Evolutionary conservation across 495 filamentous ascomycete genomes (phyloP).

Genomic region (Viridothelium virens): DNA sequence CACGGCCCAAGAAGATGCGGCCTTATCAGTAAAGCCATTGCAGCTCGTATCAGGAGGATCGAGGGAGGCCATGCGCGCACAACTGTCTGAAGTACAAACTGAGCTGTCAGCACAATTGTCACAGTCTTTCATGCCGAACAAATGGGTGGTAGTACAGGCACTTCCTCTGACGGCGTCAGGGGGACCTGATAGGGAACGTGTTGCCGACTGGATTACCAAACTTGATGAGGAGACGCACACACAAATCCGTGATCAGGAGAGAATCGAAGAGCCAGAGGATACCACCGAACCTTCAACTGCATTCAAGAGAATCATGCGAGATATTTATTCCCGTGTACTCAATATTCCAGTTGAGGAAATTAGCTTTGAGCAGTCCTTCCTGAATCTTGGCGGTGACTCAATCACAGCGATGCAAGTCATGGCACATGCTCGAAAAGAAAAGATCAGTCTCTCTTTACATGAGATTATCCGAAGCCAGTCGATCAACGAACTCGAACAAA

Average conservation of each 20-base stretch:
- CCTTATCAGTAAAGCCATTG: not conserved
- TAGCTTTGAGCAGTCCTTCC: slow-evolving; percentile 18
- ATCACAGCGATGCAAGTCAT: slow-evolving; percentile 25
- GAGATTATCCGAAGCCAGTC: slow-evolving; percentile 24
- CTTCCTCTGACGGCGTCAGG: not conserved
- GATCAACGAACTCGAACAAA: slow-evolving; percentile 21
- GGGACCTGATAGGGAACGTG: not conserved
- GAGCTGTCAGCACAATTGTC: not conserved
- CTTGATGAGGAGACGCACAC: not conserved
- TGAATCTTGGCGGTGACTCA: slow-evolving; percentile 12
- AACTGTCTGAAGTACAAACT: not conserved
- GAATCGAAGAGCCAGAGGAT: not conserved
- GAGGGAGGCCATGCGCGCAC: not conserved
- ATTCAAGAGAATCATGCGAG: not conserved
- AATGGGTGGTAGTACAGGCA: not conserved
- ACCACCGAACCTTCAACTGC: not conserved
- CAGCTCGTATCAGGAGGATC: slow-evolving; percentile 11
- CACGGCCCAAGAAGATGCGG: not conserved
- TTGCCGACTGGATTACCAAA: not conserved
- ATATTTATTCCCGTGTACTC: slow-evolving; percentile 6
- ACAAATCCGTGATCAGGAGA: not conserved
- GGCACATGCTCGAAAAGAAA: slow-evolving; percentile 20
- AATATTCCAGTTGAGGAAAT: not conserved
- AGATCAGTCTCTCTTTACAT: slow-evolving; percentile 22
- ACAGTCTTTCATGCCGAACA: not conserved